A percentile compares a stretch with the other conserved stretches of the same genome.
These are phyloP conservation scores for Spizellomyces punctatus DNA, from an alignment of 192 early-diverging fungal genomes.

Conservation along the genomic window DNA sequence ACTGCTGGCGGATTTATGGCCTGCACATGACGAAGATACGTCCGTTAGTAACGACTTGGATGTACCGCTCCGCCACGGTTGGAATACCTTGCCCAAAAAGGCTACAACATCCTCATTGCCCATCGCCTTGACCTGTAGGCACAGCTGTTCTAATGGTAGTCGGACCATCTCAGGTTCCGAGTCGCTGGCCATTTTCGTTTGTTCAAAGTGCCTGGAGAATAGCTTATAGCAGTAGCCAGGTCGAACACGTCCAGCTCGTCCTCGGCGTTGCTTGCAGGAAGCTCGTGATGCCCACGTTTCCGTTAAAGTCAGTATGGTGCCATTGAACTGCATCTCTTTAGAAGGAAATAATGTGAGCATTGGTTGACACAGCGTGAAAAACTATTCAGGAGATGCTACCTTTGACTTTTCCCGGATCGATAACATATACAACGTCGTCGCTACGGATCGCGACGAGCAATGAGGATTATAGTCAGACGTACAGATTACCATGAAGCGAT, in stretches of 20 bases:
- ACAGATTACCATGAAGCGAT: neutral
- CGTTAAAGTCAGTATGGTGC: conserved; percentile 42
- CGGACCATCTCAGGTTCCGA: conserved; percentile 80
- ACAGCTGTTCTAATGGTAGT: conserved; percentile 82
- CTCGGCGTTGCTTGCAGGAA: conserved; percentile 70
- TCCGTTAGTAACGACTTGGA: neutral
- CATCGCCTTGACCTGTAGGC: conserved; percentile 65
- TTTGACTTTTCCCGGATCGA: conserved; percentile 79
- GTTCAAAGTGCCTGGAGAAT: conserved; percentile 37
- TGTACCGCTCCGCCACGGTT: neutral
- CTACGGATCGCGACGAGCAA: conserved; percentile 17
- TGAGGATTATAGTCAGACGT: conserved; percentile 16
- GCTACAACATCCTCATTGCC: conserved; percentile 27
- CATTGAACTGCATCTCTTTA: conserved; percentile 53
- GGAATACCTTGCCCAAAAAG: conserved; percentile 43
- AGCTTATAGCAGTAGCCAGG: conserved; percentile 72
- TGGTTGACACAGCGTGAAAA: conserved; percentile 76
- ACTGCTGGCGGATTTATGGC: conserved; percentile 43
- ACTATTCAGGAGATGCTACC: conserved; percentile 46
- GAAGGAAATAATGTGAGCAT: conserved; percentile 38
- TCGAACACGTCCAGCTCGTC: conserved; percentile 83
- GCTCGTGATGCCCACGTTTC: conserved; percentile 72
- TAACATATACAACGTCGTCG: conserved; percentile 74
- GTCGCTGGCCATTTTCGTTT: conserved; percentile 46
- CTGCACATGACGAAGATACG: neutral